Evolutionary conservation across 192 early-diverging fungal species (phyloP), one percentile per base, ranked within the genome.

Genomic region (Paraglomus occultum): DNA sequence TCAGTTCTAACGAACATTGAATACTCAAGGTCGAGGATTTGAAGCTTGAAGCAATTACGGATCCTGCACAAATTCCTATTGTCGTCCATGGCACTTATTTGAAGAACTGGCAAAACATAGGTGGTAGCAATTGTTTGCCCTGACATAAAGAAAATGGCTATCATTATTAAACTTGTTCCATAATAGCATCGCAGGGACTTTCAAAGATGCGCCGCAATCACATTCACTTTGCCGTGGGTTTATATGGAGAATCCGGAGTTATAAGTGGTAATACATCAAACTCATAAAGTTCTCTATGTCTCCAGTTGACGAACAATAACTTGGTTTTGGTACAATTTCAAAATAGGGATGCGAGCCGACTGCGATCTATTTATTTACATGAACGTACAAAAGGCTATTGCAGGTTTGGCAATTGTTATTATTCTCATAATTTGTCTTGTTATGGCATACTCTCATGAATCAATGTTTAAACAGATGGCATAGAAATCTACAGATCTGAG

Each of bases 141-240:
- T 68, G 3, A 18, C 43, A n/a, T n/a, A n/a, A n/a, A n/a, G n/a
- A n/a, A n/a, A n/a, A n/a, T n/a, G n/a, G n/a, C n/a, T n/a, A n/a
- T n/a, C n/a, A n/a, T n/a, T n/a, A n/a, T n/a, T n/a, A n/a, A n/a
- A n/a, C n/a, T n/a, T n/a, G n/a, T n/a, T n/a, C n/a, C n/a, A n/a
- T 48, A 50, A 83, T 85, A 68, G 79, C 76, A 39, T 51, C 76
- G 43, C 23, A 74, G 10, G 94, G 94, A 8, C 80, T 98, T 40
- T 85, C 78, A 7, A 79, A 71, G 42, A 98, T 98, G 94, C 61
- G 48, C 31, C 84, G 95, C 46, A 93, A 91, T 42, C 94, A 98
- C 77, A 94, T 98, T 62, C 95, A 98, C 70, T 91, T 92, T 77
- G 92, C 94, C 1, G 60, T 80, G 5, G 93, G 92, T 0, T 73